phyloP scores from a whole-genome alignment of 2,329 filamentous ascomycete genomes.

The Pezicula neosporulosa region DNA sequence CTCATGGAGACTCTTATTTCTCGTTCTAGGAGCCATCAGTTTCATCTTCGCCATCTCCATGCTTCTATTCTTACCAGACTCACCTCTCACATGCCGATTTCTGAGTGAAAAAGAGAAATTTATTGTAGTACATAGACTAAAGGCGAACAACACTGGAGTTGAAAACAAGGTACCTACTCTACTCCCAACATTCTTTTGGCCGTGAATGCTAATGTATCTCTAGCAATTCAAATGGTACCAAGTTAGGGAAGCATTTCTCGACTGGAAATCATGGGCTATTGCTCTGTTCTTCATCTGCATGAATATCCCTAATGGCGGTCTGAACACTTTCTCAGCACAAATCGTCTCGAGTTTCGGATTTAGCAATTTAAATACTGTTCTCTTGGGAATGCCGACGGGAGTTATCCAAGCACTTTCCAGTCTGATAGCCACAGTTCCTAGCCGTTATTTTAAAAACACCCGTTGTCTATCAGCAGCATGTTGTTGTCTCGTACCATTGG shows the following conservation, averaged over 20 bases:
- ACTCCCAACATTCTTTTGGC: not conserved
- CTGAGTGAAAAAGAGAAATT: constrained; percentile 35
- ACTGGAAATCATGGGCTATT: constrained; percentile 1
- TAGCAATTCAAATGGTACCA: constrained; percentile 42
- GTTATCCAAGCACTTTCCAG: not conserved
- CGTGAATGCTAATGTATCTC: not conserved
- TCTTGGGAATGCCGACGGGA: not conserved
- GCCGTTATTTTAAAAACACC: not conserved
- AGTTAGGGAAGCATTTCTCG: constrained; percentile 40
- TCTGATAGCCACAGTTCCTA: not conserved
- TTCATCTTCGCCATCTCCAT: constrained; percentile 35
- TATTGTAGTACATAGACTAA: constrained; percentile 45
- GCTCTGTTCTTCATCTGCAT: constrained; percentile 39
- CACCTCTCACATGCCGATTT: constrained; percentile 39
- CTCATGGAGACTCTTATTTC: constrained; percentile 49
- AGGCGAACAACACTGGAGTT: constrained; percentile 51
- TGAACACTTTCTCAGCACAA: constrained; percentile 48
- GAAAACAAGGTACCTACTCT: constrained; percentile 32
- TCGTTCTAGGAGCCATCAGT: constrained; percentile 39
- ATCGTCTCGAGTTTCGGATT: constrained; percentile 1
- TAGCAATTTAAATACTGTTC: not conserved
- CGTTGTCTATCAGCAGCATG: not conserved
- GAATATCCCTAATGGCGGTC: constrained; percentile 43
- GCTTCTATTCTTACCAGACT: constrained; percentile 42
- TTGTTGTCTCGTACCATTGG: not conserved